phyloP scores from a whole-genome alignment of 495 filamentous ascomycete genomes.

The Penicillium paxilli region DNA sequence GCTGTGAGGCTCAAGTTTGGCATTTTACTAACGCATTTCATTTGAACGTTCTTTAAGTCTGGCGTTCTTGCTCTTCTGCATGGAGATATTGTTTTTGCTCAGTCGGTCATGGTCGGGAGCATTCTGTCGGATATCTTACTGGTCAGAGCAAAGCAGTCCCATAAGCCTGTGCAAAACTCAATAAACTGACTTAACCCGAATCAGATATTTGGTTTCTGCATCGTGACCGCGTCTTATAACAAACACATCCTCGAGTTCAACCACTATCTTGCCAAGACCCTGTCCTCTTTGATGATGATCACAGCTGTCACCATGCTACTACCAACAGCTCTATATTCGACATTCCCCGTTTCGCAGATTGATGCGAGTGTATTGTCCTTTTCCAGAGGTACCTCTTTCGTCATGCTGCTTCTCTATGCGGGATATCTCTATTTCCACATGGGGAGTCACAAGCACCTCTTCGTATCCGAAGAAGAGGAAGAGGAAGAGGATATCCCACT shows the following conservation, averaged over 20 bases:
- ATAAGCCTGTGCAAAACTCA: neutral
- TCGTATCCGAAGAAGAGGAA: conserved; percentile 30
- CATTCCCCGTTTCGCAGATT: conserved; percentile 23
- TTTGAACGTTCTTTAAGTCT: conserved; percentile 5
- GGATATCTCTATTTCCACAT: conserved; percentile 62
- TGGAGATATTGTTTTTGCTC: conserved; percentile 17
- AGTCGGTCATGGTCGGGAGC: conserved; percentile 25
- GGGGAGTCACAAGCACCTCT: conserved; percentile 21
- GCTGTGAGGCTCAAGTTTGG: neutral
- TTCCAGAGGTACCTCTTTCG: conserved; percentile 28
- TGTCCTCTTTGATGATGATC: conserved; percentile 27
- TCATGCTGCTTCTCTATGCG: conserved; percentile 66
- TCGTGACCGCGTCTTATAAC: conserved; percentile 18
- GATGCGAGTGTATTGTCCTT: conserved; percentile 47
- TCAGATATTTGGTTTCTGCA: conserved; percentile 20
- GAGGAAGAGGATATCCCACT: neutral
- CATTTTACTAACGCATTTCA: neutral
- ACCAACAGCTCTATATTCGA: conserved; percentile 27
- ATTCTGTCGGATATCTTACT: conserved; percentile 27
- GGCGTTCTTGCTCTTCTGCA: conserved; percentile 20
- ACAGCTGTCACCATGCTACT: conserved; percentile 20
- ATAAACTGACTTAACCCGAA: neutral
- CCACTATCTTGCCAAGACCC: conserved; percentile 16
- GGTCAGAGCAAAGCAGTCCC: conserved; percentile 27
- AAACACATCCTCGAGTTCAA: conserved; percentile 54